Conservation (phyloP, 208 protist genomes). For the Angomonas ambiguus region DNA sequence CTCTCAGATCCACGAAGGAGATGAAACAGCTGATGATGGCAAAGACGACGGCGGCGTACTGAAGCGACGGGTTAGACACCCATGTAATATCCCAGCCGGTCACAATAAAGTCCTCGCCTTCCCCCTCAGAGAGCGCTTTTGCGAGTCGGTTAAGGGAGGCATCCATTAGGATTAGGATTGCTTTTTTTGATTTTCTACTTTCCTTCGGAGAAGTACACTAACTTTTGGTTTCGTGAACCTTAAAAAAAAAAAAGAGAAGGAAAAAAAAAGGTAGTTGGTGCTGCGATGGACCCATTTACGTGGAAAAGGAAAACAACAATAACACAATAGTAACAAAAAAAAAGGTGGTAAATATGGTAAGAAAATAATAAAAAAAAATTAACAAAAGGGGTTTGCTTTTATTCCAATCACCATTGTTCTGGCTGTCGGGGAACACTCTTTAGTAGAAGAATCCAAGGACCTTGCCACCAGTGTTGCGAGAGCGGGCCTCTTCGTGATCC, state of each 20-base stretch:
- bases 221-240: too few species aligned
- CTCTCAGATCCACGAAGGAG: constrained; percentile 53
- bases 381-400: too few species aligned
- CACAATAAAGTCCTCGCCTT: constrained; percentile 9
- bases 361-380: constrained; percentile 2
- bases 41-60: constrained; percentile 41
- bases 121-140: too few species aligned
- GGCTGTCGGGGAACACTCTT: neutral
- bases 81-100: constrained; percentile 51
- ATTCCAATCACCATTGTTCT: too few species aligned
- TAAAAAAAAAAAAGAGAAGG: constrained; percentile 16
- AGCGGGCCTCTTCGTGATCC: constrained; percentile 99
- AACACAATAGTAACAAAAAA: too few species aligned
- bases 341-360: too few species aligned
- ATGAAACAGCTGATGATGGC: constrained; percentile 54
- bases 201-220: too few species aligned
- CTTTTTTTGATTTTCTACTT: too few species aligned
- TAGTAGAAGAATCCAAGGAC: constrained; percentile 94
- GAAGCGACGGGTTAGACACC: constrained; percentile 37
- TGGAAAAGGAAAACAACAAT: too few species aligned
- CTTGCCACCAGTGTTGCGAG: constrained; percentile 99
- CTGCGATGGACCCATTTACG: neutral
- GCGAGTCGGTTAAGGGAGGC: too few species aligned
- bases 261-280: neutral
- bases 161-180: too few species aligned